Conservation (phyloP, 23 red algal genomes). For the Agarophyton chilense region DNA sequence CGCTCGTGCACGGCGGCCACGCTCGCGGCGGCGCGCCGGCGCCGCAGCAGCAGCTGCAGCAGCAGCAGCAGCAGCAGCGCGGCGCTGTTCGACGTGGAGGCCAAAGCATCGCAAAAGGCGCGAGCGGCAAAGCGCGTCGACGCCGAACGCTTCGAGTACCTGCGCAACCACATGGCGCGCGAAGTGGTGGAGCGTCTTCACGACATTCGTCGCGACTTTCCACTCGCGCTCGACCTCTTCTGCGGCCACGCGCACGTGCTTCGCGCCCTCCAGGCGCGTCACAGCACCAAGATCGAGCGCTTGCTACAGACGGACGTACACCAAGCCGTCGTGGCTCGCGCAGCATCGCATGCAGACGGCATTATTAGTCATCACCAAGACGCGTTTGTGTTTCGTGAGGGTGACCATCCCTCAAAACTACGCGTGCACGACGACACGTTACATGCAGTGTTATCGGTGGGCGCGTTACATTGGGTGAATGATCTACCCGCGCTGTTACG, state of each 20-base stretch:
- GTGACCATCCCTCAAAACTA: background rate
- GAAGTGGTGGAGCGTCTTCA: slow-evolving; percentile 73
- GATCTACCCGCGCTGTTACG: slow-evolving; percentile 74
- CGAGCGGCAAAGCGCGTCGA: slow-evolving; percentile 37
- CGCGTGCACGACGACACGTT: slow-evolving; percentile 25
- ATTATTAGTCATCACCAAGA: background rate
- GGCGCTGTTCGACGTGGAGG: slow-evolving; percentile 58
- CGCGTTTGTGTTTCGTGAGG: background rate
- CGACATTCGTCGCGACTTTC: slow-evolving; percentile 76
- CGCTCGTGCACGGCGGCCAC: no score
- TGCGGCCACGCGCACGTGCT: slow-evolving; percentile 82
- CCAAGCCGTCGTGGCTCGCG: slow-evolving; percentile 15
- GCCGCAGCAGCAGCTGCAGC: no score
- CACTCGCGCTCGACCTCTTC: slow-evolving; percentile 75
- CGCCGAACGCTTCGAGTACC: slow-evolving; percentile 72
- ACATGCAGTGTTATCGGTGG: slow-evolving; percentile 75
- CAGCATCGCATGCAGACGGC: slow-evolving; percentile 1
- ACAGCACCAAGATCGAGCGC: background rate
- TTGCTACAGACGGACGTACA: slow-evolving; percentile 48
- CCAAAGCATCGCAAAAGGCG: slow-evolving; percentile 71
- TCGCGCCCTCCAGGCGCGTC: slow-evolving; percentile 43
- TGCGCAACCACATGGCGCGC: slow-evolving; percentile 71
- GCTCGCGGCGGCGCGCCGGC: no score
- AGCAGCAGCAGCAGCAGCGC: no score
- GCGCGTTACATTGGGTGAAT: slow-evolving; percentile 95